Evolutionary conservation across 495 filamentous ascomycete genomes (phyloP).

Genomic region (Aspergillus taichungensis): DNA sequence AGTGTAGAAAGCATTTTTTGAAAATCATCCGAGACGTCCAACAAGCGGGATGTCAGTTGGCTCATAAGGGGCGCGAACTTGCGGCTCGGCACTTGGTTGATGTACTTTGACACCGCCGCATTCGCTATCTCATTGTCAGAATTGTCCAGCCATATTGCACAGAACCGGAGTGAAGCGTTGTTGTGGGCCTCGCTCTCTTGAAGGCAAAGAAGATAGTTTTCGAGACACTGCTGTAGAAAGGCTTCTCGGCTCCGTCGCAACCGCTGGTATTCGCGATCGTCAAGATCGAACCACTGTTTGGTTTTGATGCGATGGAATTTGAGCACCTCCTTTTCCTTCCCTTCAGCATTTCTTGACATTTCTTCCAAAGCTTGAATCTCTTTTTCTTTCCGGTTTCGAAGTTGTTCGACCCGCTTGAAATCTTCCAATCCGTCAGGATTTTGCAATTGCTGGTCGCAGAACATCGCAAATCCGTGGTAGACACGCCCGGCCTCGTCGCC

Average conservation of each 20-base stretch:
- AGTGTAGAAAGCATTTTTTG: slow-evolving; percentile 63
- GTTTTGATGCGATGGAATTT: slow-evolving; percentile 49
- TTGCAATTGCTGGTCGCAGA: slow-evolving; percentile 88
- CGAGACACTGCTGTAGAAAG: slow-evolving; percentile 78
- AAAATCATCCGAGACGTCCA: slow-evolving; percentile 59
- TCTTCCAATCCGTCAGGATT: slow-evolving; percentile 80
- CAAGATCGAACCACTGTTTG: slow-evolving; percentile 82
- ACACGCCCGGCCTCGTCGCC: slow-evolving; percentile 76
- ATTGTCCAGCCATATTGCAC: slow-evolving; percentile 86
- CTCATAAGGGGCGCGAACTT: slow-evolving; percentile 95
- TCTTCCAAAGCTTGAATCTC: slow-evolving; percentile 61
- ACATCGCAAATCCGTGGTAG: slow-evolving; percentile 88
- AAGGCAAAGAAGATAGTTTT: slow-evolving; percentile 86
- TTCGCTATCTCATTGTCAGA: slow-evolving; percentile 65
- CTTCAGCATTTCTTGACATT: slow-evolving; percentile 41
- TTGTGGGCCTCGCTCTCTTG: slow-evolving; percentile 79
- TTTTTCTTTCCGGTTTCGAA: slow-evolving; percentile 70
- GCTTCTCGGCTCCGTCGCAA: slow-evolving; percentile 64
- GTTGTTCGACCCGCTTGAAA: slow-evolving; percentile 66
- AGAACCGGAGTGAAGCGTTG: slow-evolving; percentile 87
- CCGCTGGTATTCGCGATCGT: slow-evolving; percentile 77
- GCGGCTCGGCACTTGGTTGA: slow-evolving; percentile 67
- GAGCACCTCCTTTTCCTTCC: slow-evolving; percentile 42
- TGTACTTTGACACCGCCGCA: slow-evolving; percentile 58
- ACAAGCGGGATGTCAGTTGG: slow-evolving; percentile 82